phyloP scores from a whole-genome alignment of 1,139 yeast species.

The Entelexis paramagnoliae region DNA sequence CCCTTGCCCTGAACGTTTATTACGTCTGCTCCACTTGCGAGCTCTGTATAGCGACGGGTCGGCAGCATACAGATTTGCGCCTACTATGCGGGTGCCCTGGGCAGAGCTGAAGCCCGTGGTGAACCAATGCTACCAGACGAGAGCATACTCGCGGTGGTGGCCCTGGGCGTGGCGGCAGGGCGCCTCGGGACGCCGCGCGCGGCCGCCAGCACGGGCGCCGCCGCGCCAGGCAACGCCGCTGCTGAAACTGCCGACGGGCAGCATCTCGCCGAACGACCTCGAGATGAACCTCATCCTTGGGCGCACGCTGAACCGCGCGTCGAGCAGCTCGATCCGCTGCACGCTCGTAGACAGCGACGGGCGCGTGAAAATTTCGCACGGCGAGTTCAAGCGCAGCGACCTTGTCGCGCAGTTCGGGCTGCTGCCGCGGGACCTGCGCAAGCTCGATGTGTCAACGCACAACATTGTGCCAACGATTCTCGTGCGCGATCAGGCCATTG shows the following conservation, averaged over 20 bases:
- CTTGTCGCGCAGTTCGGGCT: slow-evolving; percentile 65
- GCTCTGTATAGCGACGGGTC: too few relatives aligned
- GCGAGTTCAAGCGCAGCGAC: slow-evolving; percentile 66
- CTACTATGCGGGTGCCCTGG: slow-evolving; percentile 1
- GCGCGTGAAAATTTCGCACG: slow-evolving; percentile 59
- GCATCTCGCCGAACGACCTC: slow-evolving; percentile 11
- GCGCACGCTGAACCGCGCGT: slow-evolving; percentile 28
- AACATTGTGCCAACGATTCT: slow-evolving; percentile 84
- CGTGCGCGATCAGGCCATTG: slow-evolving; percentile 65
- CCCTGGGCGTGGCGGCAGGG: slow-evolving; percentile 3
- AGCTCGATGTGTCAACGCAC: slow-evolving; percentile 77
- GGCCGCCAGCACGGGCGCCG: not conserved
- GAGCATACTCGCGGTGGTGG: slow-evolving; percentile 4
- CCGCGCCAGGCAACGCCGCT: not conserved
- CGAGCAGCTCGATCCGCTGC: slow-evolving; percentile 42
- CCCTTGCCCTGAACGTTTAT: not conserved
- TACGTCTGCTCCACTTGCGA: not conserved
- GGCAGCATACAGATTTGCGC: too few relatives aligned
- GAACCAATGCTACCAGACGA: not conserved
- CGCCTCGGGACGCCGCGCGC: not conserved
- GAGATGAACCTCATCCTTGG: slow-evolving; percentile 30
- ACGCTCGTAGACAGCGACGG: slow-evolving; percentile 73
- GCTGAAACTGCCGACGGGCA: slow-evolving; percentile 2
- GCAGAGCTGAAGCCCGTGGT: not conserved
- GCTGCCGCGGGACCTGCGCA: slow-evolving; percentile 72